These are phyloP conservation scores for Vicia sativa DNA, from an alignment of 306 rosid genomes.

Conservation along the genomic window DNA sequence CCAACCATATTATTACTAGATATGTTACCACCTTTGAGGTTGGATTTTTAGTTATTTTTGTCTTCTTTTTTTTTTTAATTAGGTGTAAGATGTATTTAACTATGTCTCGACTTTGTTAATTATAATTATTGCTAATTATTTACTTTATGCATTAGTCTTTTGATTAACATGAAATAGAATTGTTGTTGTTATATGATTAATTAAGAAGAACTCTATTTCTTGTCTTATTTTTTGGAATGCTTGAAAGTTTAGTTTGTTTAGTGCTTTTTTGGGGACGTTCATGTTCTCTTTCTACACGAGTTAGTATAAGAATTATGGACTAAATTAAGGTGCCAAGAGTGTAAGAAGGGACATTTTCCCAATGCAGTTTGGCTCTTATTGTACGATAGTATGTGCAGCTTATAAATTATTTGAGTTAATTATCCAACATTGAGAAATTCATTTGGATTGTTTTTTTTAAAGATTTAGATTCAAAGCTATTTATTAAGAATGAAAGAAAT, in stretches of 20 bases:
- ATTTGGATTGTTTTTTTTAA: too few relatives aligned
- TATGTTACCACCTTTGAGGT: slow-evolving; percentile 7
- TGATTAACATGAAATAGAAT: slow-evolving; percentile 16
- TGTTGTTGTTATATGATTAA: background rate
- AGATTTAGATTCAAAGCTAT: too few relatives aligned
- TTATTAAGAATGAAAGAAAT: too few relatives aligned
- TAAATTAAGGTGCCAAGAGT: slow-evolving; percentile 1
- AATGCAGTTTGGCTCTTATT: background rate
- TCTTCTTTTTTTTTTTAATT: background rate
- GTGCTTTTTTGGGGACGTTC: slow-evolving; percentile 1
- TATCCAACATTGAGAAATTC: too few relatives aligned
- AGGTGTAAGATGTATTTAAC: slow-evolving; percentile 33
- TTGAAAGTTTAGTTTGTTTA: slow-evolving; percentile 19
- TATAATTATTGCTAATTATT: slow-evolving; percentile 17
- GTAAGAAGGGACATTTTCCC: slow-evolving; percentile 29
- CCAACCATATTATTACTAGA: slow-evolving; percentile 45
- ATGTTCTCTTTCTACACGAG: slow-evolving; percentile 41
- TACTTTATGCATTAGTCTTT: slow-evolving; percentile 8
- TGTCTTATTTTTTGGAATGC: slow-evolving; percentile 25
- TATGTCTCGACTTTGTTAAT: slow-evolving; percentile 35
- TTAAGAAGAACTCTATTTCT: slow-evolving; percentile 26
- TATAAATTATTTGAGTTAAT: too few relatives aligned
- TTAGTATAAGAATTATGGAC: slow-evolving; percentile 1
- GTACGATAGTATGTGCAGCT: too few relatives aligned
- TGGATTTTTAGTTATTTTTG: background rate